Evolutionary conservation across 495 filamentous ascomycete species (phyloP), one percentile per base, ranked within the genome.

Genomic region (Penicillium desertorum): DNA sequence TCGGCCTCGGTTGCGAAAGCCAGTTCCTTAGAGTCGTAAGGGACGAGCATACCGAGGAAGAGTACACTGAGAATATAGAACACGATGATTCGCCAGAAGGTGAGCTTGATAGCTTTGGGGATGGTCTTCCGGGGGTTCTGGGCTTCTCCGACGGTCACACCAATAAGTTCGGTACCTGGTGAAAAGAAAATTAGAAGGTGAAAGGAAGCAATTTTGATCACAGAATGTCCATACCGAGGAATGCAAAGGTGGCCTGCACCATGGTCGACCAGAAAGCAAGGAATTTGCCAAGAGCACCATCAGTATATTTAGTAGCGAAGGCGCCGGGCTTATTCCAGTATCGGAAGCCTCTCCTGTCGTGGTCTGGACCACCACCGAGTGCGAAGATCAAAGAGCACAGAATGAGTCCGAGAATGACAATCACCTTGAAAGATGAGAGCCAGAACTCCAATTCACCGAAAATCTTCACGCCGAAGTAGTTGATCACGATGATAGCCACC

Each of bases 381-480:
- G 85, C 84, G 37, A 86, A 75, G 58, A 90, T 80, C 64, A 91
- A 76, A n/a, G 83, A 83, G 9, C 86, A 69, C n/a, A 89, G 58
- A 82, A 76, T 83, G 30, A 88, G 71, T 30, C 84, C 88, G 45
- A 89, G 48, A 44, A 91, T 90, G 50, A 88, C 84, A 22, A 90
- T 62, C 16, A 91, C 84, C 64, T 93, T 92, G 74, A 90, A 78
- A 48, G 81, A 80, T 1, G 83, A 87, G 51, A 92, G 83, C 87
- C 87, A 91, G 67, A 92, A 93, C 65, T 93, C 88, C 54, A 88
- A 83, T 70, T 93, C 89, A 37, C 89, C 89, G 57, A 90, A 91
- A 72, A 87, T 88, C 4, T 68, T 64, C 16, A 93, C 84, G 3
- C 79, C 79, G 34, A 83, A 78, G 62, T 80, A 79, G 60, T 85